Evolutionary conservation across 345 rosid genomes (phyloP).

Genomic region (Bruguiera gymnorhiza): DNA sequence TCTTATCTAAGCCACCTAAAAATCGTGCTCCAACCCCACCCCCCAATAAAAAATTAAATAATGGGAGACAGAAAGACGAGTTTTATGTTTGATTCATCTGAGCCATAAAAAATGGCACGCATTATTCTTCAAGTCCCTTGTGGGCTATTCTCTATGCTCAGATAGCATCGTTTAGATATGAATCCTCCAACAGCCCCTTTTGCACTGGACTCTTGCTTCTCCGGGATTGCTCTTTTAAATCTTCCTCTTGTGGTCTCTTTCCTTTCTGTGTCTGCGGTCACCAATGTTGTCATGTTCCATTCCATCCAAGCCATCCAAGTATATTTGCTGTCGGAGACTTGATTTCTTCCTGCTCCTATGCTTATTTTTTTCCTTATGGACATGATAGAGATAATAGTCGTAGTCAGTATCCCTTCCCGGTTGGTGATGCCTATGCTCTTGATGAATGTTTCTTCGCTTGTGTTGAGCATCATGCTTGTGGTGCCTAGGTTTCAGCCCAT

Average conservation of each 20-base stretch:
- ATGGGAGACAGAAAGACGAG: no score
- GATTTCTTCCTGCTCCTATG: conserved; percentile 44
- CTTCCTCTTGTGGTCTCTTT: conserved; percentile 17
- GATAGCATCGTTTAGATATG: conserved; percentile 9
- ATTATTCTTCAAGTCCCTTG: not conserved
- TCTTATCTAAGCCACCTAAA: no score
- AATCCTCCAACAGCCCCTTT: conserved; percentile 15
- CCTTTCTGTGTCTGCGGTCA: conserved; percentile 31
- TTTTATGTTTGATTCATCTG: not conserved
- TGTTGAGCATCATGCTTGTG: conserved; percentile 39
- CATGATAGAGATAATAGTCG: conserved; percentile 27
- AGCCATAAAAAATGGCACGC: not conserved
- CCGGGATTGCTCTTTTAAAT: conserved; percentile 6
- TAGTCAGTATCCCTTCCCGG: conserved; percentile 28
- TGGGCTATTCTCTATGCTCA: conserved; percentile 2
- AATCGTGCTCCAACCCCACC: no score
- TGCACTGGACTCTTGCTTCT: conserved; percentile 6
- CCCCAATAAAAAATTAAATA: no score
- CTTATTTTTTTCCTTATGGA: conserved; percentile 29
- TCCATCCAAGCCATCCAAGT: conserved; percentile 22
- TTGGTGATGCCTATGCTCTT: conserved; percentile 40
- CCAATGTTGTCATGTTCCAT: conserved; percentile 28
- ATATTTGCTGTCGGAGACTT: conserved; percentile 21
- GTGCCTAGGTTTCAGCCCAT: conserved; percentile 31
- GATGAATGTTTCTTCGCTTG: conserved; percentile 33